Evolutionary conservation across 169 alveolate species (phyloP), one percentile per base, ranked within the genome.

Genomic region (Eimeria sp.): DNA sequence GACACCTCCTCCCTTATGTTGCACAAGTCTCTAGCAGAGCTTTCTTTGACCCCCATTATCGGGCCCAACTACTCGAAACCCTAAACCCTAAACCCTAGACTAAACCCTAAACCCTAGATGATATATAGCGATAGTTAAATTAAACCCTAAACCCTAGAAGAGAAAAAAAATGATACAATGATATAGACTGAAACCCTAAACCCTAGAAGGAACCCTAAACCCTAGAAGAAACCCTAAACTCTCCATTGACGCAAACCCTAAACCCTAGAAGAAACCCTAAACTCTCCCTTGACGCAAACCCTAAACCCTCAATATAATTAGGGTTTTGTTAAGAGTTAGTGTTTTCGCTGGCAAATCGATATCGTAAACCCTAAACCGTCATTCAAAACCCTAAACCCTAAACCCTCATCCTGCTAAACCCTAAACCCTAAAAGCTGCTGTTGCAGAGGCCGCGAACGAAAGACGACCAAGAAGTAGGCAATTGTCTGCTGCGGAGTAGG

Each of bases 21-120:
- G 75, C 75, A 14, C 75, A 65, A 18, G 75, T 65, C 75, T 7
- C 43, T n/a, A 65, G 75, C 75, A 65, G 34, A n/a, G 43, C 75
- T 11, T n/a, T n/a, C 11, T 88, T 88, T 45, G 94, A 88, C 49
- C 94, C 94, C 49, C 94, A 88, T 47, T 88, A 88, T 84, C 27
- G 94, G 10, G 1, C 84, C 40, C 34, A 25, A 47, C 82, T 88
- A 13, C 54, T 88, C 16, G 47, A 27, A 67, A 30, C 78, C 78
- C 45, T 30, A 67, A n/a, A 30, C 40, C 61, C 61, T 54, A 54
- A 54, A 54, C 61, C 61, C 61, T 54, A 54, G 16, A 54, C 61
- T 0, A 54, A 54, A 54, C 61, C 61, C 61, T 67, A 67, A 67
- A 67, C 78, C 78, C 61, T 54, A 54, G 61, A 54, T 54, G 61